Percentiles rank a stretch among this genome's conserved stretches.
These are phyloP conservation scores for Komagataella ulmi DNA, from an alignment of 805 yeast species.

Conservation along the genomic window DNA sequence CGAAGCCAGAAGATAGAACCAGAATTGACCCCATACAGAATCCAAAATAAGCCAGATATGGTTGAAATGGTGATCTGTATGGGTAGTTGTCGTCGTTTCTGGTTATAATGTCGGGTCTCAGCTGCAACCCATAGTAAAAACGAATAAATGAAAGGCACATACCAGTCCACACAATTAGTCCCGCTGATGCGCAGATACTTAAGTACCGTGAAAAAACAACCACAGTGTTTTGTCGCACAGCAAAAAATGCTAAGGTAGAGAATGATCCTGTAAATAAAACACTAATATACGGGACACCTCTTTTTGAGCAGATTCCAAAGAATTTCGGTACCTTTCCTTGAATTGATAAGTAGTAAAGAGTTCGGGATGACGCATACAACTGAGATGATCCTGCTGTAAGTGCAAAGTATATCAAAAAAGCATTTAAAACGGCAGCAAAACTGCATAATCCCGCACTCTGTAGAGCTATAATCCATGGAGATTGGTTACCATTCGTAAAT, in stretches of 20 bases:
- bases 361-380: conserved; percentile 47
- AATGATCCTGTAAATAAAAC: conserved; percentile 51
- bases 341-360: conserved; percentile 38
- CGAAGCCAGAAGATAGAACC: conserved; percentile 35
- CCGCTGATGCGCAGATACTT: conserved; percentile 59
- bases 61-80: conserved; percentile 41
- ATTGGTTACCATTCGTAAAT: conserved; percentile 31
- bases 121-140: conserved; percentile 38
- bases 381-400: conserved; percentile 45
- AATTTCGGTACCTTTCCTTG: conserved; percentile 49
- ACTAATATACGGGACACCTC: conserved; percentile 64
- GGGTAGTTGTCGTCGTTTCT: conserved; percentile 44
- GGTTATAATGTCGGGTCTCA: conserved; percentile 40
- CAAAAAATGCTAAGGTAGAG: conserved; percentile 46
- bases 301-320: conserved; percentile 43
- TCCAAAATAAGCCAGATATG: conserved; percentile 38
- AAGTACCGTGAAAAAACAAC: conserved; percentile 54
- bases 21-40: conserved; percentile 25
- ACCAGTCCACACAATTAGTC: conserved; percentile 67
- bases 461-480: conserved; percentile 46
- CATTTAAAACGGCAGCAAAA: conserved; percentile 38
- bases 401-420: conserved; percentile 38
- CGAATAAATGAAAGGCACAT: conserved; percentile 44
- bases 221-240: conserved; percentile 44
- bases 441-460: conserved; percentile 35